Percentiles rank a stretch among this genome's conserved stretches.
phyloP scores from a whole-genome alignment of 1,284 basidiomycete species.

The Ustilago shanxiensis region DNA sequence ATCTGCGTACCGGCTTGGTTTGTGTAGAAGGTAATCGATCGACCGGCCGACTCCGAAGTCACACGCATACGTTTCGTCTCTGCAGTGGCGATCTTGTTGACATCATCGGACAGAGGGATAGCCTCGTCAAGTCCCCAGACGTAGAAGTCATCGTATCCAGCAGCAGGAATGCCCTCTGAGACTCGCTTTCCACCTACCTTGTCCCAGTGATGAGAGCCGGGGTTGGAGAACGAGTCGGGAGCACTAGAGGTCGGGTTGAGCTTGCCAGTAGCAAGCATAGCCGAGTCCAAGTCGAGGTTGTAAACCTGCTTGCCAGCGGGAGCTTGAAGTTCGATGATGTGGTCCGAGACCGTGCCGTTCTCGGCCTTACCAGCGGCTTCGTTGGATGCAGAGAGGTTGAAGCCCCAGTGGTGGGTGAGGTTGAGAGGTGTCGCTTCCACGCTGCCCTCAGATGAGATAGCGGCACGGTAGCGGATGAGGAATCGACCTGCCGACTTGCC shows the following conservation, averaged over 20 bases:
- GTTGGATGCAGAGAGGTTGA: constrained; percentile 56
- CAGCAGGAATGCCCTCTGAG: constrained; percentile 30
- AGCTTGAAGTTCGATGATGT: constrained; percentile 52
- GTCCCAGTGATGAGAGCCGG: constrained; percentile 50
- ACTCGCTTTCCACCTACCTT: constrained; percentile 43
- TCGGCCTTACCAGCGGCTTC: constrained; percentile 36
- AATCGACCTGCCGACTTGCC: constrained; percentile 50
- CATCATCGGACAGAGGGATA: constrained; percentile 34
- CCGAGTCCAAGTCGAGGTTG: constrained; percentile 53
- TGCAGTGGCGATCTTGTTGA: constrained; percentile 31
- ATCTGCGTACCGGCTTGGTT: constrained; percentile 64
- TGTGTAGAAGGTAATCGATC: constrained; percentile 53
- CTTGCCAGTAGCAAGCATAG: constrained; percentile 53
- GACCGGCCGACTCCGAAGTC: constrained; percentile 41
- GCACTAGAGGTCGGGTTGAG: constrained; percentile 19
- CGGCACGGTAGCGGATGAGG: constrained; percentile 61
- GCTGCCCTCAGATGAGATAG: constrained; percentile 33
- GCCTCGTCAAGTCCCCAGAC: constrained; percentile 48
- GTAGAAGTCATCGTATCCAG: constrained; percentile 66
- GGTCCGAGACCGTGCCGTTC: constrained; percentile 42
- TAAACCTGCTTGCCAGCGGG: constrained; percentile 33
- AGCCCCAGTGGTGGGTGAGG: constrained; percentile 68
- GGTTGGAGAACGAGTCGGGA: constrained; percentile 35
- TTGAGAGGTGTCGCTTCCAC: constrained; percentile 64
- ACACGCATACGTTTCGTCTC: constrained; percentile 41